Percentiles rank a stretch among this genome's conserved stretches.
phyloP scores from a whole-genome alignment of 352 stramenopile species.

The Globisporangium paroecandrum region DNA sequence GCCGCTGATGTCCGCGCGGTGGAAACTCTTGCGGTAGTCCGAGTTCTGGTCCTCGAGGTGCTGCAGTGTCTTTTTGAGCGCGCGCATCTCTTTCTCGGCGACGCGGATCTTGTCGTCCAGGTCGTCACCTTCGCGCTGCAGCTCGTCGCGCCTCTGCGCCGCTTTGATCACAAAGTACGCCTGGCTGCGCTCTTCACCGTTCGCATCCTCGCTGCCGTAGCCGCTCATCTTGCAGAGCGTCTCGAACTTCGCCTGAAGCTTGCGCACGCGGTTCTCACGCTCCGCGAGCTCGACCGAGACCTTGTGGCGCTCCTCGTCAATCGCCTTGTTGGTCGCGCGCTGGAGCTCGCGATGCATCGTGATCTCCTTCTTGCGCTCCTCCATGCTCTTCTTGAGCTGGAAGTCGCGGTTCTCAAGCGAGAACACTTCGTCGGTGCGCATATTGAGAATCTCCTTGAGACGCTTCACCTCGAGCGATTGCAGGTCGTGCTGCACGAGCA shows the following conservation, averaged over 20 bases:
- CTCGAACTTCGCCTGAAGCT: slow-evolving; percentile 93
- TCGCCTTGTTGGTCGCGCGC: slow-evolving; percentile 76
- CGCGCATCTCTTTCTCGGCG: slow-evolving; percentile 91
- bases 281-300: slow-evolving; percentile 89
- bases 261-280: slow-evolving; percentile 83
- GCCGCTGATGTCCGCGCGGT: slow-evolving; percentile 83
- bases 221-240: slow-evolving; percentile 80
- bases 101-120: slow-evolving; percentile 93
- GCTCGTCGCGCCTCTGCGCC: slow-evolving; percentile 93
- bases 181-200: slow-evolving; percentile 86
- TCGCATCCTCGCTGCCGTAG: slow-evolving; percentile 59
- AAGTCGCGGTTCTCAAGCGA: slow-evolving; percentile 93
- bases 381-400: slow-evolving; percentile 92
- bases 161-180: slow-evolving; percentile 95
- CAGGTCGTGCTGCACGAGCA: slow-evolving; percentile 92
- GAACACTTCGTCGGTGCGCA: slow-evolving; percentile 89
- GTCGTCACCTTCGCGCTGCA: slow-evolving; percentile 94
- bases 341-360: slow-evolving; percentile 87
- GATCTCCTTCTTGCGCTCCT: slow-evolving; percentile 92
- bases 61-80: slow-evolving; percentile 91
- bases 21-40: slow-evolving; percentile 93
- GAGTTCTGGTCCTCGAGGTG: slow-evolving; percentile 93
- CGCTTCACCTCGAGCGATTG: slow-evolving; percentile 92
- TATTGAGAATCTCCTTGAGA: slow-evolving; percentile 86
- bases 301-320: slow-evolving; percentile 94